Percentiles rank a stretch among this genome's conserved stretches.
These are phyloP conservation scores for Dryas integrifolia DNA, from an alignment of 331 rosid species.

Conservation along the genomic window DNA sequence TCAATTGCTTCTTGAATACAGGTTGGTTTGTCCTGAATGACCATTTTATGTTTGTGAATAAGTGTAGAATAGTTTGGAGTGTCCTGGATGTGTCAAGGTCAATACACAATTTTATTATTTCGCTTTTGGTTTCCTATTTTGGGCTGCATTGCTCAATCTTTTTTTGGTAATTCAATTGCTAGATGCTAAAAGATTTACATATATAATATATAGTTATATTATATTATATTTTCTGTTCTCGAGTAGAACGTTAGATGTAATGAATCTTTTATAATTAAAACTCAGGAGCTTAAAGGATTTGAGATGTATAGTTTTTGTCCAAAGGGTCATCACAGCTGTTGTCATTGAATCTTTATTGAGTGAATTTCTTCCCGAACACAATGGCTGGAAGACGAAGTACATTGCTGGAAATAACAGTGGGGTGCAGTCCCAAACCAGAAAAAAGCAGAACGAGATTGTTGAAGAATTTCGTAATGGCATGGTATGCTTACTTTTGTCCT, in stretches of 20 bases:
- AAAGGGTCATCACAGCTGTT: slow-evolving; percentile 70
- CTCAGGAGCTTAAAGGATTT: slow-evolving; percentile 52
- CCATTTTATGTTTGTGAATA: background rate
- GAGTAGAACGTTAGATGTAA: background rate
- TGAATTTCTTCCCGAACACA: slow-evolving; percentile 56
- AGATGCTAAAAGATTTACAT: background rate
- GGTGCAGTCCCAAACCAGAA: slow-evolving; percentile 57
- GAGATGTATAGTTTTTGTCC: slow-evolving; percentile 81
- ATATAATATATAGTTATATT: background rate
- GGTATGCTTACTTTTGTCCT: slow-evolving; percentile 43
- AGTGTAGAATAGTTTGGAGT: background rate
- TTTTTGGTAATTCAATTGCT: background rate
- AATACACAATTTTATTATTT: background rate
- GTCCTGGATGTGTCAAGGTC: background rate
- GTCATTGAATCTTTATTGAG: slow-evolving; percentile 53
- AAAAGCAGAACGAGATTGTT: slow-evolving; percentile 65
- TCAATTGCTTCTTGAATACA: slow-evolving; percentile 68
- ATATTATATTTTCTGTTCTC: background rate
- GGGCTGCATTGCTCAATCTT: background rate
- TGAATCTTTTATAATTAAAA: slow-evolving; percentile 11
- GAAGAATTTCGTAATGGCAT: slow-evolving; percentile 72
- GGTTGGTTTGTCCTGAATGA: slow-evolving; percentile 40
- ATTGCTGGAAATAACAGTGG: slow-evolving; percentile 58
- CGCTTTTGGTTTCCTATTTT: background rate
- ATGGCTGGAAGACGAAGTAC: slow-evolving; percentile 67